These are phyloP conservation scores for Cardiospermum halicacabum DNA, from an alignment of 345 rosid genomes.

Conservation along the genomic window DNA sequence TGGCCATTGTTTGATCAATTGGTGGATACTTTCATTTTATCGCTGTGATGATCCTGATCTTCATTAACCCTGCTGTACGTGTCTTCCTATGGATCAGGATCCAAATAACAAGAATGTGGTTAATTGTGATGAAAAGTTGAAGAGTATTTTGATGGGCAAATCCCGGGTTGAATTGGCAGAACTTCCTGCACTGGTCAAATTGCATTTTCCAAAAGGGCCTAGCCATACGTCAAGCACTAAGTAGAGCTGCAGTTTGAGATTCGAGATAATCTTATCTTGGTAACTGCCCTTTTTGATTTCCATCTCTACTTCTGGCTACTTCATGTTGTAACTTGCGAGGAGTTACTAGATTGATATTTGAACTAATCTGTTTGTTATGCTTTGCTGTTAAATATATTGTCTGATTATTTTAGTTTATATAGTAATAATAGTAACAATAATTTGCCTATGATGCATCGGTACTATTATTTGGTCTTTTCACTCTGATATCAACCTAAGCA, in stretches of 20 bases:
- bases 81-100: slow-evolving; percentile 41
- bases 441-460: background rate
- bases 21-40: background rate
- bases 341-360: background rate
- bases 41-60: background rate
- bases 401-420: background rate
- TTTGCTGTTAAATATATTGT: background rate
- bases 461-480: background rate
- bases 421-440: background rate
- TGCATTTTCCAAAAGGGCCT: slow-evolving; percentile 68
- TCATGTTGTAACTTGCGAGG: slow-evolving; percentile 14
- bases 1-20: background rate
- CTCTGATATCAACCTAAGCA: background rate
- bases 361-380: background rate
- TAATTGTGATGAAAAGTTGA: slow-evolving; percentile 73
- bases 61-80: background rate
- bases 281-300: background rate
- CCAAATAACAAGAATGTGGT: slow-evolving; percentile 76
- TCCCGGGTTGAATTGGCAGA: slow-evolving; percentile 70
- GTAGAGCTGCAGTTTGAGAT: slow-evolving; percentile 26
- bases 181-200: slow-evolving; percentile 75
- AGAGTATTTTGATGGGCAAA: slow-evolving; percentile 68
- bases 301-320: background rate
- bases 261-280: background rate
- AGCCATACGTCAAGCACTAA: no score